Conservation (phyloP, 1,284 basidiomycete genomes). For the Cutaneotrichosporon sp. region DNA sequence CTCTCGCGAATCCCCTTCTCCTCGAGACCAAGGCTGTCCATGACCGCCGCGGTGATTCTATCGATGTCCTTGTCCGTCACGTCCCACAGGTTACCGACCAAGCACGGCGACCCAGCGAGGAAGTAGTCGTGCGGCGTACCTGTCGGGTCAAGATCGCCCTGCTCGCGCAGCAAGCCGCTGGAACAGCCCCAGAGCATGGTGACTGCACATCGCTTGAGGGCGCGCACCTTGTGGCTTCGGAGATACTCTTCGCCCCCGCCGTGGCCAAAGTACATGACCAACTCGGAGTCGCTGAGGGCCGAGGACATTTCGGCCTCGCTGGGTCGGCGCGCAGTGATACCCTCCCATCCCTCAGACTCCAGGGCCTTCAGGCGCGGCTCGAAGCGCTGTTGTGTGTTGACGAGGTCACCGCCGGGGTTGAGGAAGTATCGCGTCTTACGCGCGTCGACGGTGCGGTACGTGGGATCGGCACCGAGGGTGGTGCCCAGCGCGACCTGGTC, state of each 20-base stretch:
- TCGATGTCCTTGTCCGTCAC: slow-evolving; percentile 98
- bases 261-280: slow-evolving; percentile 97
- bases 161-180: slow-evolving; percentile 78
- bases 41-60: slow-evolving; percentile 79
- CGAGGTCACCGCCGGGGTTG: slow-evolving; percentile 89
- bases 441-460: slow-evolving; percentile 59
- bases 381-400: slow-evolving; percentile 79
- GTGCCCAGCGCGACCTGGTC: slow-evolving; percentile 70
- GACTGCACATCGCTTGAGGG: slow-evolving; percentile 77
- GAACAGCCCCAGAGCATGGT: slow-evolving; percentile 99
- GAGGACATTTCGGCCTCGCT: slow-evolving; percentile 76
- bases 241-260: slow-evolving; percentile 94
- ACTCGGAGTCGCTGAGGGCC: slow-evolving; percentile 68
- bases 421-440: slow-evolving; percentile 77
- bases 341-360: slow-evolving; percentile 73
- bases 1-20: slow-evolving; percentile 19
- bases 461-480: slow-evolving; percentile 21
- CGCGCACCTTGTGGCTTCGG: slow-evolving; percentile 76
- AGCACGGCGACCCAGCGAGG: slow-evolving; percentile 88
- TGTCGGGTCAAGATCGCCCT: slow-evolving; percentile 87
- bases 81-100: slow-evolving; percentile 96
- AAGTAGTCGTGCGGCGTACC: slow-evolving; percentile 94
- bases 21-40: slow-evolving; percentile 68
- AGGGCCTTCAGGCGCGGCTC: slow-evolving; percentile 70
- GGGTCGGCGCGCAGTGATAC: slow-evolving; percentile 71